phyloP scores from a whole-genome alignment of 2,329 filamentous ascomycete genomes.

The Bimuria novae-zelandiae region DNA sequence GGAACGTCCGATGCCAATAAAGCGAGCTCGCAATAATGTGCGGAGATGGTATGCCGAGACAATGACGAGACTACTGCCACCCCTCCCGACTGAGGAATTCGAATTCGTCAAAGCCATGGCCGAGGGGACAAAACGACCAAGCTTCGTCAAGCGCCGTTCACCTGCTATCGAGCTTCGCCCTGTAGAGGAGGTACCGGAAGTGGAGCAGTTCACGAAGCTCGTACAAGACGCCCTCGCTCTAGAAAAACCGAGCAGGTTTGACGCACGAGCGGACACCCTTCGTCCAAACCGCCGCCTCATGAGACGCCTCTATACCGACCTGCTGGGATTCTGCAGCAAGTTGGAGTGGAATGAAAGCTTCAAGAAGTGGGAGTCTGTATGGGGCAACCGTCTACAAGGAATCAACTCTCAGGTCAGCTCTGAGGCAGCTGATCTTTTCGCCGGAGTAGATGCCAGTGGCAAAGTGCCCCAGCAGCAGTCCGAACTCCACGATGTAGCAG shows the following conservation, averaged over 20 bases:
- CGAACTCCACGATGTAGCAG: conserved; percentile 5
- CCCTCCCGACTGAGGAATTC: conserved; percentile 53
- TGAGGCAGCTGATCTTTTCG: conserved; percentile 30
- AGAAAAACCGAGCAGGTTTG: conserved; percentile 33
- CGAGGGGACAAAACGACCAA: conserved; percentile 35
- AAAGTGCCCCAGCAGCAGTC: conserved; percentile 5
- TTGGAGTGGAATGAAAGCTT: conserved; percentile 44
- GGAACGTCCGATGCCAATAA: conserved; percentile 52
- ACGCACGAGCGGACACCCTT: conserved; percentile 35
- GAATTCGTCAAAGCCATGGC: conserved; percentile 47
- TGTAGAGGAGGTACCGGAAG: background rate
- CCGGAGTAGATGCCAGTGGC: conserved; percentile 33
- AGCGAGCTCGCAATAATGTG: conserved; percentile 50
- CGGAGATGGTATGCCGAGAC: conserved; percentile 50
- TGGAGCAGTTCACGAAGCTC: conserved; percentile 9
- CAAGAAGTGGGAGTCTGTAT: conserved; percentile 32
- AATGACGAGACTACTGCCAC: conserved; percentile 50
- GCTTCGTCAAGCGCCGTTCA: conserved; percentile 28
- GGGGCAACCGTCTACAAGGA: conserved; percentile 25
- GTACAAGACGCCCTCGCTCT: conserved; percentile 26
- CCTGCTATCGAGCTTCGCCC: conserved; percentile 6
- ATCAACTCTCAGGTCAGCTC: conserved; percentile 19
- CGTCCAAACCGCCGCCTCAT: conserved; percentile 51
- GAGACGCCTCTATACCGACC: conserved; percentile 50
- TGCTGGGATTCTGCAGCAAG: conserved; percentile 50